Evolutionary conservation across 768 basidiomycete species (phyloP), one percentile per base, ranked within the genome.

Genomic region (Tricholoma terreum): DNA sequence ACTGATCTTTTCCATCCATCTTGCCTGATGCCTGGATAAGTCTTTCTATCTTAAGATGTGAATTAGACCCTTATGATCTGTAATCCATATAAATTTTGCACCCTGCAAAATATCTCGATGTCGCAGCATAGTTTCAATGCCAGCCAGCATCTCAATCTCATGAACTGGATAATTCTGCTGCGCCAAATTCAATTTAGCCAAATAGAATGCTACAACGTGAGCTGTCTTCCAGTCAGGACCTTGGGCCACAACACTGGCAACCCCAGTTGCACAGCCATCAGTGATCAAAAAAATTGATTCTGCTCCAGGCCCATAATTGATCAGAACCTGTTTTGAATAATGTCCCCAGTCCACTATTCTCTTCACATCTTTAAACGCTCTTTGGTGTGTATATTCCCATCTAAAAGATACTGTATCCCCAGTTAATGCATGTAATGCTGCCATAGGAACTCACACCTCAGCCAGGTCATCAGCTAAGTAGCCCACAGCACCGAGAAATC

Each of bases 401-500:
- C 57, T 24, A 27, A 57, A 66, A 6, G 58, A 52, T 2, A 54
- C 50, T 3, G 15, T 50, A 17, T 56, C 30, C 4, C 63, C 59
- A 15, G 61, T 61, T 7, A 65, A 36, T n/a, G 36, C n/a, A 17
- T 33, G 60, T 14, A 77, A 55, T 2, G 67, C 52, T 0, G 57
- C 64, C 65, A 73, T 68, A 0, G 68, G 72, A 38, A 69, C 66
- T 1, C 65, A 59, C 1, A 72, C 57, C 4, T 58, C 60, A 3
- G 30, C 27, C 21, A 60, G 56, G 51, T 67, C 67, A 27, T 55
- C 53, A 0, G 67, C 71, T 0, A 72, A 59, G 52, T 66, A 75
- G 2, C 71, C 70, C 1, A 73, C 74, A 0, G 69, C 61, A 10
- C 74, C 72, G 0, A 72, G 50, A 56, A 75, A 74, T 3, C 67